A percentile compares a stretch with the other conserved stretches of the same genome.
Conservation (phyloP, 1,139 yeast genomes). For the Pichia sorboxylosa region DNA sequence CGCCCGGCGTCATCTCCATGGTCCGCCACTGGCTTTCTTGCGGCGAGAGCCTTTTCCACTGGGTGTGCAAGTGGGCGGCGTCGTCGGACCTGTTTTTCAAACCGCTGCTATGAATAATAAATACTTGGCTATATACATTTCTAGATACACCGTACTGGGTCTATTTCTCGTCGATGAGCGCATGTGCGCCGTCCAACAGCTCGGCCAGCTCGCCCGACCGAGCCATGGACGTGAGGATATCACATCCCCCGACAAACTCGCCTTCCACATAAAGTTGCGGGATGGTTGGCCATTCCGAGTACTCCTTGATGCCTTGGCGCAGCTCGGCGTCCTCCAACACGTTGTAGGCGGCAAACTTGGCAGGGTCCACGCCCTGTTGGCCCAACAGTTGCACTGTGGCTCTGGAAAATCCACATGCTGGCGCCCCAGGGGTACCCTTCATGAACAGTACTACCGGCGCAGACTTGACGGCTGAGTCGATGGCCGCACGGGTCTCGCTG, state of each 20-base stretch:
- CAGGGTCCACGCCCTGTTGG: constrained; percentile 95
- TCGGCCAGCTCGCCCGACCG: constrained; percentile 84
- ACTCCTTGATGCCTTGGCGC: constrained; percentile 89
- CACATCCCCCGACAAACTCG: constrained; percentile 97
- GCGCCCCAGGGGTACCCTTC: constrained; percentile 97
- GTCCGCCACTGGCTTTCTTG: constrained; percentile 34
- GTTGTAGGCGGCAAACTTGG: constrained; percentile 91
- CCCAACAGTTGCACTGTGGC: constrained; percentile 90
- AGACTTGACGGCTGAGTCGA: constrained; percentile 69
- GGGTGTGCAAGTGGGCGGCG: too few species aligned
- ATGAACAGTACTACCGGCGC: constrained; percentile 92
- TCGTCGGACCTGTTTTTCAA: too few species aligned
- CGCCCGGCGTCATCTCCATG: constrained; percentile 43
- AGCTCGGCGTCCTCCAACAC: constrained; percentile 91
- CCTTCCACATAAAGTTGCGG: constrained; percentile 55
- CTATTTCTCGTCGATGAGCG: too few species aligned
- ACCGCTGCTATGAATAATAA: too few species aligned
- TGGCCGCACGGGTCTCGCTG: constrained; percentile 70
- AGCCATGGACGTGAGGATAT: constrained; percentile 85
- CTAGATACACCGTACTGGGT: too few species aligned
- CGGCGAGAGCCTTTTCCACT: constrained; percentile 22
- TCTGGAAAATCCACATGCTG: constrained; percentile 95
- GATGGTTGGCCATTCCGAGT: constrained; percentile 89
- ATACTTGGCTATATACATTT: too few species aligned
- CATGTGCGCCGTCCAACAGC: constrained; percentile 65